Evolutionary conservation across 73 alveolate genomes (phyloP).

Genomic region (Paramecium tetraurelia): DNA sequence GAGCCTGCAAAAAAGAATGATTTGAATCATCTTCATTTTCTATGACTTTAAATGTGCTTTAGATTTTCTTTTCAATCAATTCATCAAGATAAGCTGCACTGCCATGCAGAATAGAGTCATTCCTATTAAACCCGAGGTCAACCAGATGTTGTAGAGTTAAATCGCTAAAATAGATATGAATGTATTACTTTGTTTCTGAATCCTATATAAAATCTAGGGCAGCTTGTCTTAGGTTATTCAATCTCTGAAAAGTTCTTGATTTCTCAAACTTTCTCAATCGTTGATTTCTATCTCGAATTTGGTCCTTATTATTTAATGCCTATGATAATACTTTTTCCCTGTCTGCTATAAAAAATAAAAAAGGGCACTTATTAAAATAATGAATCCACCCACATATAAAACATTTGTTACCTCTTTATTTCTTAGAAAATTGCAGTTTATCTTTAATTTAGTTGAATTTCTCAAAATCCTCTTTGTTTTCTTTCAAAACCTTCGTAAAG

Average conservation of each 20-base stretch:
- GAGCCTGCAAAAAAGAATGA: neutral
- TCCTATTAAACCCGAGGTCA: neutral
- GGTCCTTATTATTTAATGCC: neutral
- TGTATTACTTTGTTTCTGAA: neutral
- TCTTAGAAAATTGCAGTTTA: neutral
- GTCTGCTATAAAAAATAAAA: neutral
- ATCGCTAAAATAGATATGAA: neutral
- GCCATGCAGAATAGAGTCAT: neutral
- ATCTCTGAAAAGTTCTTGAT: neutral
- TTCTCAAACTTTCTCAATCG: neutral
- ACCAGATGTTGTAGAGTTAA: neutral
- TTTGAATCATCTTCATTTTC: neutral
- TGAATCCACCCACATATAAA: slow-evolving; percentile 24
- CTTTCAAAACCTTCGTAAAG: neutral
- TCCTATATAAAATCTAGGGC: neutral
- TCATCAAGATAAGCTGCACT: neutral
- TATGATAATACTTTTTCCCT: neutral
- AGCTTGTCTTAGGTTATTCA: neutral
- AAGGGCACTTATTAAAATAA: neutral
- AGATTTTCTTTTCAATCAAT: neutral
- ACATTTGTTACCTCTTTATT: neutral
- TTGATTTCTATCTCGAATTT: neutral
- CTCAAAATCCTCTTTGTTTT: neutral
- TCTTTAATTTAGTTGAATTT: neutral
- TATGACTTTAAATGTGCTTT: neutral